A percentile compares a stretch with the other conserved stretches of the same genome.
phyloP scores from a whole-genome alignment of 345 rosid species.

The Bruguiera parviflora region DNA sequence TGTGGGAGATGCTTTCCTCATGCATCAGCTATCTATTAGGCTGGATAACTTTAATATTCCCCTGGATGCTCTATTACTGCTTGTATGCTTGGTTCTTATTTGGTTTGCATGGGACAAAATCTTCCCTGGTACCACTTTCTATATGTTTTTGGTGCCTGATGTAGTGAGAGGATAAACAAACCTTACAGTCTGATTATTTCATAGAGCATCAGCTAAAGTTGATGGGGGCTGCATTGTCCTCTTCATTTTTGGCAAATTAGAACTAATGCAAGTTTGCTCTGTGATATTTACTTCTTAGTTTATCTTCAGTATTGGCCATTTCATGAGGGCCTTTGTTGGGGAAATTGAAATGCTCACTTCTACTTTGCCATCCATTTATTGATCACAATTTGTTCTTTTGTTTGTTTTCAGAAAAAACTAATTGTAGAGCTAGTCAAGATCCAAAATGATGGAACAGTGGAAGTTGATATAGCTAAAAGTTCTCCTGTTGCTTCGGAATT shows the following conservation, averaged over 20 bases:
- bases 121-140: neutral
- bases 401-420: slow-evolving; percentile 60
- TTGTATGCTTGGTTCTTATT: neutral
- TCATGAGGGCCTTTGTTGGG: neutral
- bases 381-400: slow-evolving; percentile 3
- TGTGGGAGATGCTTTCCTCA: neutral
- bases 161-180: slow-evolving; percentile 3
- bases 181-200: neutral
- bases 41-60: neutral
- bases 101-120: neutral
- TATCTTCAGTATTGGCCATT: neutral
- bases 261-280: neutral
- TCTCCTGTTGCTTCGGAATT: slow-evolving; percentile 73
- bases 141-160: neutral
- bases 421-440: slow-evolving; percentile 79
- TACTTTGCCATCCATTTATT: slow-evolving; percentile 9
- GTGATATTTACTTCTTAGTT: neutral
- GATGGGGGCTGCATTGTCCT: slow-evolving; percentile 7
- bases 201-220: neutral
- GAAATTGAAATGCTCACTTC: neutral
- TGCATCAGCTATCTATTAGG: neutral
- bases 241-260: neutral
- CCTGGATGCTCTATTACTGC: neutral
- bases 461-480: slow-evolving; percentile 69
- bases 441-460: slow-evolving; percentile 94